Evolutionary conservation across 2,329 filamentous ascomycete species (phyloP), one percentile per base, ranked within the genome.

Genomic region (Hymenoscyphus repandus): DNA sequence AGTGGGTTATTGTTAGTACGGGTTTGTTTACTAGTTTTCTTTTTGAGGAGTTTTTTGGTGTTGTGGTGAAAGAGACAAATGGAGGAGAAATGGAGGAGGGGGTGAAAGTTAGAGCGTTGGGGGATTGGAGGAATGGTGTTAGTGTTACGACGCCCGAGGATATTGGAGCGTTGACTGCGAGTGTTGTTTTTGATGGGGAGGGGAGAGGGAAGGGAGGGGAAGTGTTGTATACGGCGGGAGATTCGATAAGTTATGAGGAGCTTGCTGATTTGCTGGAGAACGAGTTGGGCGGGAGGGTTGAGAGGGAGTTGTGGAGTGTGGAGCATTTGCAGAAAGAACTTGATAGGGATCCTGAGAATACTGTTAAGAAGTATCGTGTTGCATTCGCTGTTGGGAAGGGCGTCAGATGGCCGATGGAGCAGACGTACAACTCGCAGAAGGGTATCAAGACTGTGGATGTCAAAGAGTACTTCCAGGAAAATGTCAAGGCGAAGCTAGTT

Each of bases 21-120:
- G 85, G 85, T 0, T 71, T 89, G 54, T 89, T 88, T 59, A 85
- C 79, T 69, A 83, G 78, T 57, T 89, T 88, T 60, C 60, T 89
- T 15, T 88, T 89, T 59, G 73, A 82, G 51, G 62, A 69, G 1
- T 74, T 65, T 1, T 88, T 86, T 67, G 84, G 83, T 0, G 73
- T 86, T 4, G 80, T 88, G 0, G 76, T 82, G 58, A 54, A 76
- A 0, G 50, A 59, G 12, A n/a, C n/a, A n/a, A 70, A 60, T 1
- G 70, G 80, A 1, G 68, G 74, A n/a, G n/a, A n/a, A n/a, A n/a
- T n/a, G n/a, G n/a, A n/a, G 7, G 7, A 27, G 22, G 22, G 22
- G 7, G 81, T 74, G 0, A 70, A 61, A 1, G 72, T 82, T 1
- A 70, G 76, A 9, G 83, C 75, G 0, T 66, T 89, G 11, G 79